A percentile compares a stretch with the other conserved stretches of the same genome.
phyloP scores from a whole-genome alignment of 768 basidiomycete genomes.

The Paxillus involutus region DNA sequence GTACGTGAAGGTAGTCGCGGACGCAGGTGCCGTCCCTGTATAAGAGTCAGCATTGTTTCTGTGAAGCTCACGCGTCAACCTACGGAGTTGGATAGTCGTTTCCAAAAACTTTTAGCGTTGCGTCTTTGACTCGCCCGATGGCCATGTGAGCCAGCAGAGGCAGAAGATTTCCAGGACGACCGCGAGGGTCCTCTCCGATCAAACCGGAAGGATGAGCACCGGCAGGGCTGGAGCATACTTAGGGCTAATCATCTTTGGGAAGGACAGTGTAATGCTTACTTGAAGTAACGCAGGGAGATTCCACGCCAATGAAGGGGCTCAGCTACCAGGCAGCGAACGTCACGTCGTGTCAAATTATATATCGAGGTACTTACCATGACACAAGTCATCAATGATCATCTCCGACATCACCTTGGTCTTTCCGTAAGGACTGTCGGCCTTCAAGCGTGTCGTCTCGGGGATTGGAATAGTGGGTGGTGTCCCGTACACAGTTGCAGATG shows the following conservation, averaged over 20 bases:
- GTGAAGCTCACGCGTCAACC: constrained; percentile 21
- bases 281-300: constrained; percentile 95
- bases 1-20: constrained; percentile 91
- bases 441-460: constrained; percentile 83
- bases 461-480: constrained; percentile 91
- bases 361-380: constrained; percentile 53
- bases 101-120: constrained; percentile 82
- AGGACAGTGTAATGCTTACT: constrained; percentile 48
- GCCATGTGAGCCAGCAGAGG: constrained; percentile 96
- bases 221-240: constrained; percentile 64
- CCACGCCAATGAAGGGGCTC: constrained; percentile 72
- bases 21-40: constrained; percentile 93
- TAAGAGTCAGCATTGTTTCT: not conserved
- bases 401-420: constrained; percentile 97
- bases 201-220: constrained; percentile 96
- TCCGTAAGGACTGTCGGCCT: constrained; percentile 92
- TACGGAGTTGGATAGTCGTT: constrained; percentile 95
- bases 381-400: constrained; percentile 85
- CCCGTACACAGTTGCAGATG: constrained; percentile 97
- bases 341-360: not conserved
- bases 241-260: not conserved
- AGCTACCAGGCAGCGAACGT: constrained; percentile 42
- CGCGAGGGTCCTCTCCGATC: constrained; percentile 96
- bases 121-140: constrained; percentile 76
- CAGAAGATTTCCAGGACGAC: constrained; percentile 91